A percentile compares a stretch with the other conserved stretches of the same genome.
phyloP scores from a whole-genome alignment of 192 early-diverging fungal genomes.

The Backusella tuberculispora region DNA sequence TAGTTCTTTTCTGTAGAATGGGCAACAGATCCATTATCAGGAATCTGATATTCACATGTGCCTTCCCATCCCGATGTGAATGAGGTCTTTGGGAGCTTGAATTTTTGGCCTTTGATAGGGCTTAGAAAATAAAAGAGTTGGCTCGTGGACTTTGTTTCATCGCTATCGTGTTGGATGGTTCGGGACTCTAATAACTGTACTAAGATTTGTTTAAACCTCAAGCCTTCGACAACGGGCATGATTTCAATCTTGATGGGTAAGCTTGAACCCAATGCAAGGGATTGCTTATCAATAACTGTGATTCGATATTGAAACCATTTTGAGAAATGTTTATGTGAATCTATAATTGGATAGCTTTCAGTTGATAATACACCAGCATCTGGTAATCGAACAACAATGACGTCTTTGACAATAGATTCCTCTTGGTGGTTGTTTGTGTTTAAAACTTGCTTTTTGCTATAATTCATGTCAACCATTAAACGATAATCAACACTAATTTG shows the following conservation, averaged over 20 bases:
- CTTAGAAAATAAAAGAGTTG: not conserved
- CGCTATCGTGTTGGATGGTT: not conserved
- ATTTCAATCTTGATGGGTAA: not conserved
- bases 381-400: slow-evolving; percentile 9
- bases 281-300: not conserved
- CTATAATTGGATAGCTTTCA: not conserved
- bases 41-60: not conserved
- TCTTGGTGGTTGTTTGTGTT: too few species aligned
- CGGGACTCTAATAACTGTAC: slow-evolving; percentile 7
- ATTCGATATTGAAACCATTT: slow-evolving; percentile 19
- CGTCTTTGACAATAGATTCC: too few species aligned
- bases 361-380: not conserved
- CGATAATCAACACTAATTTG: not conserved
- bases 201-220: not conserved
- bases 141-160: not conserved
- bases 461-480: not conserved
- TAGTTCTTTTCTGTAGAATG: not conserved
- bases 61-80: not conserved
- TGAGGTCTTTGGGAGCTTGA: not conserved
- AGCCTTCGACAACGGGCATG: not conserved
- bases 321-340: slow-evolving; percentile 2
- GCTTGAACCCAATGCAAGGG: not conserved
- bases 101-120: not conserved
- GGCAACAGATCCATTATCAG: not conserved
- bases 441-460: not conserved